Conservation (phyloP, 192 early-diverging fungal species). For the Coemansia sp. region DNA sequence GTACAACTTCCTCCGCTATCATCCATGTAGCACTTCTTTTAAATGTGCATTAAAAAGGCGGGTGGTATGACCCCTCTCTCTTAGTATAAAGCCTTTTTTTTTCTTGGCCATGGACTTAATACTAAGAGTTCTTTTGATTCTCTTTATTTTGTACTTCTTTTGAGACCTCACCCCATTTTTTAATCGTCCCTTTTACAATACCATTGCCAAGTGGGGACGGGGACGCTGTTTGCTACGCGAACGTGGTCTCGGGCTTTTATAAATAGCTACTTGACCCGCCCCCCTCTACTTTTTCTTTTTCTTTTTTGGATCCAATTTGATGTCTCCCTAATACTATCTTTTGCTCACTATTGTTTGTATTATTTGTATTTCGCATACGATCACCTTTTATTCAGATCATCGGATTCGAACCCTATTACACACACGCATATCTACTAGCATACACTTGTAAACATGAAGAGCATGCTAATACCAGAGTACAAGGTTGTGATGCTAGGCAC, state of each 20-base stretch:
- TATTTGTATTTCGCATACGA: constrained; percentile 1
- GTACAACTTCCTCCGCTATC: neutral
- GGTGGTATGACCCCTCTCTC: neutral
- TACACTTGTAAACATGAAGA: constrained; percentile 31
- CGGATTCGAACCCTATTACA: neutral
- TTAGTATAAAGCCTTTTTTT: constrained; percentile 1
- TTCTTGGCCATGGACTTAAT: neutral
- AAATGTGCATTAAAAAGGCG: neutral
- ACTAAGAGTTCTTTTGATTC: neutral
- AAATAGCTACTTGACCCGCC: neutral
- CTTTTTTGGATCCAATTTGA: constrained; percentile 1
- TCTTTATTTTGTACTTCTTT: neutral
- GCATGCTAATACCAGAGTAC: constrained; percentile 74
- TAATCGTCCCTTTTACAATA: neutral
- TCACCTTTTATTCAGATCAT: constrained; percentile 5
- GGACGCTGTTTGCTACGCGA: neutral
- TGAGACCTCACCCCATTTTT: neutral
- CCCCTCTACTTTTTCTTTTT: constrained; percentile 12
- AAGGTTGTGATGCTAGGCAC: constrained; percentile 94
- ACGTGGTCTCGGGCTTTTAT: neutral
- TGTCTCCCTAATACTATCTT: constrained; percentile 17
- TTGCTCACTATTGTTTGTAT: constrained; percentile 1
- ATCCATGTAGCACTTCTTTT: neutral
- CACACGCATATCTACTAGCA: neutral
- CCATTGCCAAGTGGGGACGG: too few relatives aligned